A percentile compares a stretch with the other conserved stretches of the same genome.
Conservation (phyloP, 1,284 basidiomycete genomes). For the Ustilago shanxiensis region DNA sequence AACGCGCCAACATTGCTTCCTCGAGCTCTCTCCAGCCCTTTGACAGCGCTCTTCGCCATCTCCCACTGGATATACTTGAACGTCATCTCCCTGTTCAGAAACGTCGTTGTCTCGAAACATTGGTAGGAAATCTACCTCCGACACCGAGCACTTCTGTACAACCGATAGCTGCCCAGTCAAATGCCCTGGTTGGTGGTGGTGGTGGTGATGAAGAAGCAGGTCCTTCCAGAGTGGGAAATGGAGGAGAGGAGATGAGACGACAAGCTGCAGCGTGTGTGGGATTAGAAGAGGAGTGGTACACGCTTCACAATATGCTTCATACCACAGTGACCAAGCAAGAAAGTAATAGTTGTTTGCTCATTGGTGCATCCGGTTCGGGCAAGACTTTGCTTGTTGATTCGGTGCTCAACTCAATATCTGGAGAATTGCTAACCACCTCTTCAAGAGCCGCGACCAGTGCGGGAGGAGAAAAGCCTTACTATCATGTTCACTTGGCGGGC, state of each 20-base stretch:
- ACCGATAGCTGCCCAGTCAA: background rate
- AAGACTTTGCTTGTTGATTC: slow-evolving; percentile 60
- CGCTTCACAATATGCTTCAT: slow-evolving; percentile 48
- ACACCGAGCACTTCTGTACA: background rate
- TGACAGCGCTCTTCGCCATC: slow-evolving; percentile 17
- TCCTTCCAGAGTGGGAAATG: background rate
- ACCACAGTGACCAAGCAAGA: slow-evolving; percentile 53
- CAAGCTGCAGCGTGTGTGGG: slow-evolving; percentile 50
- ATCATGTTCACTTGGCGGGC: slow-evolving; percentile 57
- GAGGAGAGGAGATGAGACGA: slow-evolving; percentile 5
- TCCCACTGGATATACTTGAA: slow-evolving; percentile 19
- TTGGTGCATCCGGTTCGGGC: slow-evolving; percentile 60
- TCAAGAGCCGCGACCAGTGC: background rate
- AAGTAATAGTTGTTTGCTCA: slow-evolving; percentile 64
- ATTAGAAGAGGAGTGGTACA: slow-evolving; percentile 51
- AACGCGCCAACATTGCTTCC: slow-evolving; percentile 10
- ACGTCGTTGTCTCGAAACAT: slow-evolving; percentile 24
- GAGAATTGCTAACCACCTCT: background rate
- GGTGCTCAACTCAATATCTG: slow-evolving; percentile 40
- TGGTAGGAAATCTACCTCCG: slow-evolving; percentile 31
- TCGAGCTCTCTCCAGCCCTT: background rate
- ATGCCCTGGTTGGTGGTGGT: background rate
- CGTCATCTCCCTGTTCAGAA: slow-evolving; percentile 22
- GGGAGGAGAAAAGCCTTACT: slow-evolving; percentile 21
- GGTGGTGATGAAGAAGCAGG: slow-evolving; percentile 1